Evolutionary conservation across 352 stramenopile genomes (phyloP).

Genomic region (Hyaloperonospora arabidopsidis): DNA sequence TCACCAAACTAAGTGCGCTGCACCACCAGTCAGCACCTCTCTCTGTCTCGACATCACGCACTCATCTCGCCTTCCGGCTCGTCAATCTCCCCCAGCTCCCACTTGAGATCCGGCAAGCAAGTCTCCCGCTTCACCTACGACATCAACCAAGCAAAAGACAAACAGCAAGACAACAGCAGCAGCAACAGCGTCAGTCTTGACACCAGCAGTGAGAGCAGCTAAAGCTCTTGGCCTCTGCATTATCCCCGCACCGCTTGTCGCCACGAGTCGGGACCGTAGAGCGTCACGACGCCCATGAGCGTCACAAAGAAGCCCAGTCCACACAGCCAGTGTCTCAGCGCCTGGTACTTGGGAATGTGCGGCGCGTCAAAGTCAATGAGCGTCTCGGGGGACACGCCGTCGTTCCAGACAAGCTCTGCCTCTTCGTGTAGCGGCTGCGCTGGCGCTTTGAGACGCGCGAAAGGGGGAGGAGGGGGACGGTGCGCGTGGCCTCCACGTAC

Average conservation of each 20-base stretch:
- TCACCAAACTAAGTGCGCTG: slow-evolving; percentile 1
- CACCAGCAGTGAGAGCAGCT: not conserved
- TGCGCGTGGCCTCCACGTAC: slow-evolving; percentile 47
- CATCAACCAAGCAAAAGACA: slow-evolving; percentile 4
- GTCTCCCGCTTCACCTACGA: slow-evolving; percentile 64
- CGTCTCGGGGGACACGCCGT: slow-evolving; percentile 79
- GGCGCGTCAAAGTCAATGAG: slow-evolving; percentile 85
- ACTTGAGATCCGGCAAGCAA: slow-evolving; percentile 69
- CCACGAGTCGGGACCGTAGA: slow-evolving; percentile 75
- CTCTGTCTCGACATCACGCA: slow-evolving; percentile 35
- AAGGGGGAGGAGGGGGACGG: slow-evolving; percentile 68
- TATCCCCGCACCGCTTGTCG: slow-evolving; percentile 59
- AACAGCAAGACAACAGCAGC: slow-evolving; percentile 5
- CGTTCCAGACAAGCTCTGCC: slow-evolving; percentile 81
- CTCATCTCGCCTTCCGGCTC: slow-evolving; percentile 80
- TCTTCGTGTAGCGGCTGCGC: slow-evolving; percentile 68
- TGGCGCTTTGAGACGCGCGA: slow-evolving; percentile 59
- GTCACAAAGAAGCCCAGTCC: slow-evolving; percentile 51
- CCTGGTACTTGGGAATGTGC: slow-evolving; percentile 73
- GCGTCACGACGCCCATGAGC: slow-evolving; percentile 70
- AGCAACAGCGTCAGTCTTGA: slow-evolving; percentile 2
- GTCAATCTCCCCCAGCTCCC: slow-evolving; percentile 67
- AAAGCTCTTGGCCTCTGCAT: not conserved
- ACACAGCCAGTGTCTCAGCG: slow-evolving; percentile 54
- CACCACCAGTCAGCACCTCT: slow-evolving; percentile 3